Evolutionary conservation across 495 filamentous ascomycete species (phyloP), one percentile per base, ranked within the genome.

Genomic region (Cairneyella variabilis): DNA sequence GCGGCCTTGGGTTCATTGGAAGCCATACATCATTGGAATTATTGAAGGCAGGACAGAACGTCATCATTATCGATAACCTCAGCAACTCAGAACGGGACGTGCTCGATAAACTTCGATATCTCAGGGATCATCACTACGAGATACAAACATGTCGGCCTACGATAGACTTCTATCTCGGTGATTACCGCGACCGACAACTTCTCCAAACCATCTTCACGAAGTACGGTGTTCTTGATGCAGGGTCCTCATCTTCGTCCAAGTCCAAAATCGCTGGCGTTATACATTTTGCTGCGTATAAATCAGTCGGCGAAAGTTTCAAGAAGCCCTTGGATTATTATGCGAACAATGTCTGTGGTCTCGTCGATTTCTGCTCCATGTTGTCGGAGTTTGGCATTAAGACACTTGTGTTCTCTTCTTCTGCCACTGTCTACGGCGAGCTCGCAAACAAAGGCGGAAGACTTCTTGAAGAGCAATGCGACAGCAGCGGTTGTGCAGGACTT

Each of bases 1-100:
- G 83, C n/a, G 83, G 83, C 6, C 70, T 83, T 16, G 83, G 83
- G 3, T 86, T 83, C 59, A 84, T 86, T 58, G 83, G 83, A 51
- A 82, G 77, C 43, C 83, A 84, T 66, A 84, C 83, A 5, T 74
- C 74, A 40, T 64, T 84, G 34, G 83, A 86, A 60, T 66, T 86
- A 27, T 71, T 86, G 41, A 79, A 84, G 49, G 76, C 73, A 17
- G 74, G 74, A 17, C 78, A 82, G 66, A 83, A 84, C 63, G 80
- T 86, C 27, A 70, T 84, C 59, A 72, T 85, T 37, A 73, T 85
- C 63, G 83, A 86, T 70, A 77, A 84, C 53, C 68, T 85, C 30
- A 77, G 76, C 71, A 85, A 85, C 62, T 71, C 76, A 34, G 83
- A 75, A 61, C 67, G 73, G 48, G 66, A 57, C 40, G 79, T 83